A percentile compares a stretch with the other conserved stretches of the same genome.
Evolutionary conservation across 257 asterid species (phyloP).

Genomic region (Solanum gracilifrons): DNA sequence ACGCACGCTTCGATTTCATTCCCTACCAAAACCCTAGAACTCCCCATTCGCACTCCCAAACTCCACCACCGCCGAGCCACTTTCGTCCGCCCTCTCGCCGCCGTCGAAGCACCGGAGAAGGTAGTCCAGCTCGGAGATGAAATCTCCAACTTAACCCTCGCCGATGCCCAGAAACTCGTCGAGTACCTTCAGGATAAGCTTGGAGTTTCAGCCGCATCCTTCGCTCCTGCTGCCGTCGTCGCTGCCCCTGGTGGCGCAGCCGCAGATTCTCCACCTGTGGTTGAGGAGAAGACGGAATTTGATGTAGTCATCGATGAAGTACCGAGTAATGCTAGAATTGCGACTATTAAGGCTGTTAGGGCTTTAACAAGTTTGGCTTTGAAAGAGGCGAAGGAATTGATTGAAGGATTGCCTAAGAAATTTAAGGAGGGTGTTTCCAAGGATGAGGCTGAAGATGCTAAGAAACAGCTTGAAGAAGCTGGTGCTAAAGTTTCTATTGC

Average conservation of each 20-base stretch:
- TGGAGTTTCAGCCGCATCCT: constrained; percentile 86
- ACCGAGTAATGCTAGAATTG: constrained; percentile 67
- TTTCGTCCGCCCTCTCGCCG: constrained; percentile 46
- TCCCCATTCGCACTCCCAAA: constrained; percentile 25
- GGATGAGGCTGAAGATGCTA: constrained; percentile 89
- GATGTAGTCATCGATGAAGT: constrained; percentile 83
- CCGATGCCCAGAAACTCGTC: constrained; percentile 91
- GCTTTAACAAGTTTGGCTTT: constrained; percentile 66
- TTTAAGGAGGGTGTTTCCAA: constrained; percentile 77
- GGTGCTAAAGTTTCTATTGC: constrained; percentile 71
- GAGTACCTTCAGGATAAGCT: constrained; percentile 93
- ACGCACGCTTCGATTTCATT: constrained; percentile 11
- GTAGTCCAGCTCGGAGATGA: constrained; percentile 72
- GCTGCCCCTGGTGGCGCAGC: constrained; percentile 21
- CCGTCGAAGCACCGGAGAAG: constrained; percentile 79
- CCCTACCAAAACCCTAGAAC: constrained; percentile 23
- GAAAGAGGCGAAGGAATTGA: constrained; percentile 86
- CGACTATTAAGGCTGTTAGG: constrained; percentile 80
- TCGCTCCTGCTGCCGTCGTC: constrained; percentile 58
- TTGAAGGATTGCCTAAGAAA: constrained; percentile 91
- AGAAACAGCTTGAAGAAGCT: constrained; percentile 87
- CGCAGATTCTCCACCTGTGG: constrained; percentile 43
- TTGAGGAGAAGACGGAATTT: constrained; percentile 89
- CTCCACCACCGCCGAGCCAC: constrained; percentile 29
- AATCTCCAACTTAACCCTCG: constrained; percentile 61